Conservation (phyloP, 2,329 filamentous ascomycete genomes). For the Trichoderma koningiopsis region DNA sequence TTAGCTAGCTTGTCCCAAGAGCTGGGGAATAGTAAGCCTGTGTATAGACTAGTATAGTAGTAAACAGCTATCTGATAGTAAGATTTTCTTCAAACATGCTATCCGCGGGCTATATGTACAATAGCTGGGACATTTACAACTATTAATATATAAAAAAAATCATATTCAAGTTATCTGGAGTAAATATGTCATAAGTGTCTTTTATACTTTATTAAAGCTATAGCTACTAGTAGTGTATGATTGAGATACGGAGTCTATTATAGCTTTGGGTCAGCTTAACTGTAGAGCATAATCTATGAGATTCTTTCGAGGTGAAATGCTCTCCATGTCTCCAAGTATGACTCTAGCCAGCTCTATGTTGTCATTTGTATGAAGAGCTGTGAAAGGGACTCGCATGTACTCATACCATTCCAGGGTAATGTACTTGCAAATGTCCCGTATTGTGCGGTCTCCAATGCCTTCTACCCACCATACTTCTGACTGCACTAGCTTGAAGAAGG, state of each 20-base stretch:
- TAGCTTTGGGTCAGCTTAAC: not conserved
- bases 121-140: slow-evolving; percentile 15
- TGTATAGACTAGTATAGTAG: slow-evolving; percentile 55
- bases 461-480: slow-evolving; percentile 53
- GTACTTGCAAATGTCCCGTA: slow-evolving; percentile 46
- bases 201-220: not conserved
- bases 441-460: slow-evolving; percentile 49
- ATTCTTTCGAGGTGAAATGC: slow-evolving; percentile 27
- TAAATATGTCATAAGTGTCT: not conserved
- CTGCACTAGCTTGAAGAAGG: slow-evolving; percentile 50
- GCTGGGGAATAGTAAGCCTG: slow-evolving; percentile 45
- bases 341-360: slow-evolving; percentile 43
- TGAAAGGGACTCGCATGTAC: slow-evolving; percentile 46
- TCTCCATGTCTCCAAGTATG: slow-evolving; percentile 51
- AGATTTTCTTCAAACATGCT: slow-evolving; percentile 24
- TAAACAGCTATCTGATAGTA: slow-evolving; percentile 23
- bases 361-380: slow-evolving; percentile 40
- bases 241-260: not conserved
- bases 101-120: slow-evolving; percentile 19
- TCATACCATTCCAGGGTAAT: slow-evolving; percentile 46
- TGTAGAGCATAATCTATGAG: not conserved
- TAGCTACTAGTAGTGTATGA: not conserved
- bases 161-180: not conserved
- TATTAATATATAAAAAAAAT: slow-evolving; percentile 20
- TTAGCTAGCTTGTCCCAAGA: slow-evolving; percentile 41